These are phyloP conservation scores for Solanum chaucha DNA, from an alignment of 257 asterid species.

Conservation along the genomic window DNA sequence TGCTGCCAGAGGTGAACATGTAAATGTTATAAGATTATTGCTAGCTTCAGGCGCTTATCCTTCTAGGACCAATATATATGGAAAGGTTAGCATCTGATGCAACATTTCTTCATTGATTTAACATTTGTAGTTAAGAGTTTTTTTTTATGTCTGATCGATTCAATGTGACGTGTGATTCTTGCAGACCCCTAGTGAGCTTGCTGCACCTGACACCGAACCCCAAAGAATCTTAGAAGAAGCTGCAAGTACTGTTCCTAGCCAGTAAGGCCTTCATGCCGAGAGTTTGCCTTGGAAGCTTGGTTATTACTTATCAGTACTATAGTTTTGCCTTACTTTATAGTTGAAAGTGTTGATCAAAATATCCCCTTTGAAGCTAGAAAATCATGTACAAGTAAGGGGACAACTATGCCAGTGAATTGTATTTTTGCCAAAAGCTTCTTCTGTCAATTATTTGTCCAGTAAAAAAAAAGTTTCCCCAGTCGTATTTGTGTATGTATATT, in stretches of 20 bases:
- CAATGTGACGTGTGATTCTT: not conserved
- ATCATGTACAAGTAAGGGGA: not conserved
- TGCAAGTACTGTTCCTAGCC: slow-evolving; percentile 8
- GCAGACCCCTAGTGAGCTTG: slow-evolving; percentile 67
- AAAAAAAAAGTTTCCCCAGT: not conserved
- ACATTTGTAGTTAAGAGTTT: not conserved
- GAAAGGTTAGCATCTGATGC: slow-evolving; percentile 35
- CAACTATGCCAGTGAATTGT: not conserved
- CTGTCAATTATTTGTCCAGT: not conserved
- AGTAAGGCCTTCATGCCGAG: slow-evolving; percentile 3
- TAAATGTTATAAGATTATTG: slow-evolving; percentile 37
- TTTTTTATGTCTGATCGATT: not conserved
- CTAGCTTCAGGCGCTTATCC: slow-evolving; percentile 62
- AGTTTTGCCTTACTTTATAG: not conserved
- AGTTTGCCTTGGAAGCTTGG: not conserved
- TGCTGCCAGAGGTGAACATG: slow-evolving; percentile 83
- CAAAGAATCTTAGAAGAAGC: slow-evolving; percentile 45
- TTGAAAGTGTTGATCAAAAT: not conserved
- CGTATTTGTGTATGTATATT: not conserved
- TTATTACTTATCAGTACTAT: not conserved
- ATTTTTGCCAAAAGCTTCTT: not conserved
- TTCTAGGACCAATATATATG: slow-evolving; percentile 34
- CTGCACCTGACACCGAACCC: slow-evolving; percentile 59
- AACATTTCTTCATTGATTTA: not conserved
- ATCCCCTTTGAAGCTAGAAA: not conserved